Evolutionary conservation across 2,329 filamentous ascomycete genomes (phyloP).

Genomic region (Penicillium sp.): DNA sequence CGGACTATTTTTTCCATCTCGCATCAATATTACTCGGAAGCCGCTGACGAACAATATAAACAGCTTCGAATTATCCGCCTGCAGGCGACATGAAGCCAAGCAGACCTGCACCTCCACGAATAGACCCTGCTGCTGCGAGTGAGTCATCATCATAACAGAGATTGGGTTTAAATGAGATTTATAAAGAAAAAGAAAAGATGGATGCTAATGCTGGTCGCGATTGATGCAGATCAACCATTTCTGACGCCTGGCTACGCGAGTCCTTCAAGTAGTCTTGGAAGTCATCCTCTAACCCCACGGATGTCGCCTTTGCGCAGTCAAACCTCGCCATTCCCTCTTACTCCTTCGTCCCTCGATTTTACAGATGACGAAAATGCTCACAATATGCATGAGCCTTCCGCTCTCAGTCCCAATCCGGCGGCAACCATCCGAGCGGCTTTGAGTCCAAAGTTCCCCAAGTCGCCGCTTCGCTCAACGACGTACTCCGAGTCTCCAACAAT

Average conservation of each 20-base stretch:
- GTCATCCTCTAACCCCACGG: constrained; percentile 59
- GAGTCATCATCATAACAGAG: constrained; percentile 29
- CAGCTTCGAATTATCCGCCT: constrained; percentile 23
- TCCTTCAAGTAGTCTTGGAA: constrained; percentile 59
- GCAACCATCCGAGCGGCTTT: constrained; percentile 5
- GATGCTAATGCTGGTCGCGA: neutral
- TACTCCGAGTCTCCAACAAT: constrained; percentile 7
- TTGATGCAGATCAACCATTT: constrained; percentile 36
- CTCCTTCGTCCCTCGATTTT: constrained; percentile 44
- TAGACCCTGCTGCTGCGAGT: constrained; percentile 59
- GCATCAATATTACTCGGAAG: neutral
- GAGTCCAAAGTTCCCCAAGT: constrained; percentile 8
- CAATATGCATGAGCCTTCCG: neutral
- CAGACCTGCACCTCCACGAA: constrained; percentile 48
- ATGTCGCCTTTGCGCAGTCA: constrained; percentile 36
- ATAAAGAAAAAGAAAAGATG: neutral
- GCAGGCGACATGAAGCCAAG: constrained; percentile 32
- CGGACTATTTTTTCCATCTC: neutral
- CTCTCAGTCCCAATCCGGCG: constrained; percentile 4
- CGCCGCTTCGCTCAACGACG: constrained; percentile 4
- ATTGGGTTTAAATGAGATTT: neutral
- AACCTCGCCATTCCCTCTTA: constrained; percentile 35
- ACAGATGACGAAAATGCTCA: constrained; percentile 45
- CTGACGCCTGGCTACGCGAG: constrained; percentile 54
- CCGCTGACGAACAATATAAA: constrained; percentile 21